Conservation (phyloP, 371 early-diverging fungal species). For the Mortierella sp. region DNA sequence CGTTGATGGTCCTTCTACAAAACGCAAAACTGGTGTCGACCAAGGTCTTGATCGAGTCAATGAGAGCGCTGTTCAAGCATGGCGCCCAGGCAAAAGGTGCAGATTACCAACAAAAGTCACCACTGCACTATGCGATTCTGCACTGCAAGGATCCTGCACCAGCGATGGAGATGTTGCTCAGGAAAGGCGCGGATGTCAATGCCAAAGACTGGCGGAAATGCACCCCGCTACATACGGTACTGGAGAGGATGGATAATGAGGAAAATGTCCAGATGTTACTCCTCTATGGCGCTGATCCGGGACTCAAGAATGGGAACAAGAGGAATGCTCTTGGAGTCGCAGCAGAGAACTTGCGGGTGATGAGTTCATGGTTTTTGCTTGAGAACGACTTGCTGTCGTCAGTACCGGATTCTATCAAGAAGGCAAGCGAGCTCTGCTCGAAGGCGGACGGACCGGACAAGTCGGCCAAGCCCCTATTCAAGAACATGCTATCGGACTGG, state of each 20-base stretch:
- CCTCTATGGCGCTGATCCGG: conserved; percentile 50
- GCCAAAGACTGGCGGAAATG: conserved; percentile 34
- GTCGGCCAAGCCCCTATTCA: conserved; percentile 52
- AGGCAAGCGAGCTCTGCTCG: conserved; percentile 47
- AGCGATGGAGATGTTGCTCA: conserved; percentile 44
- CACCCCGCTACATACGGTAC: conserved; percentile 39
- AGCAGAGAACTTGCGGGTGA: conserved; percentile 46
- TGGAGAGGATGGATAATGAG: conserved; percentile 52
- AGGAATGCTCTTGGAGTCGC: conserved; percentile 45
- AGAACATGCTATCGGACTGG: conserved; percentile 53
- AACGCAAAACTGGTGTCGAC: conserved; percentile 33
- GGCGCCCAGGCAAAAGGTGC: conserved; percentile 32
- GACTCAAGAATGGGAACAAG: conserved; percentile 46
- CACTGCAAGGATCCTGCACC: conserved; percentile 44
- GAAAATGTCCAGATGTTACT: conserved; percentile 49
- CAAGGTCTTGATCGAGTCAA: conserved; percentile 36
- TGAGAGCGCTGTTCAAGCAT: conserved; percentile 41
- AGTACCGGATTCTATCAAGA: conserved; percentile 48
- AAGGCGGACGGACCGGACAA: conserved; percentile 54
- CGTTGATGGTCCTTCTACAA: conserved; percentile 41
- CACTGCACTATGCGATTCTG: conserved; percentile 45
- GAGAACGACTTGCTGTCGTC: conserved; percentile 51
- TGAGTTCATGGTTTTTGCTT: conserved; percentile 54
- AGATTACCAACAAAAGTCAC: conserved; percentile 39
- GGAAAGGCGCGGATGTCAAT: conserved; percentile 47